These are phyloP conservation scores for Geranium rotundifolium DNA, from an alignment of 345 rosid genomes.

Conservation along the genomic window DNA sequence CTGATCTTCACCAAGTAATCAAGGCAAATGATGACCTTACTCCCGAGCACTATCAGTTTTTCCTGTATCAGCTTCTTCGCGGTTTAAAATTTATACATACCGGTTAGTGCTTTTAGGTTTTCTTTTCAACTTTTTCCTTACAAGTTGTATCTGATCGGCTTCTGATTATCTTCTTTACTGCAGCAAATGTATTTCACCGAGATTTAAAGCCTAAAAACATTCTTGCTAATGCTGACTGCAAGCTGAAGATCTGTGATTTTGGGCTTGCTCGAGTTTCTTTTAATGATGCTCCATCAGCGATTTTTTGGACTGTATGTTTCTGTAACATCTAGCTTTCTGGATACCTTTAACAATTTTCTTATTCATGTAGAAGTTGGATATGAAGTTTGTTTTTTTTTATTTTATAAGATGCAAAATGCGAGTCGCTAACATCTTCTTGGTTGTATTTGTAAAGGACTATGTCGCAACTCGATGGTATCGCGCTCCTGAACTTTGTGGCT, in stretches of 20 bases:
- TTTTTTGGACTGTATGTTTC: constrained; percentile 86
- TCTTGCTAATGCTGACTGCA: constrained; percentile 98
- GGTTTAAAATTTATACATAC: constrained; percentile 86
- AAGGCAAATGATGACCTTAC: constrained; percentile 94
- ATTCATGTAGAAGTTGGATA: background rate
- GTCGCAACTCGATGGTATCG: constrained; percentile 99
- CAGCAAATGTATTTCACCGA: constrained; percentile 94
- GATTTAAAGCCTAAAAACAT: constrained; percentile 97
- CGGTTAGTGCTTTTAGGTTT: constrained; percentile 33
- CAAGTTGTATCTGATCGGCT: constrained; percentile 2
- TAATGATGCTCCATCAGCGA: constrained; percentile 95
- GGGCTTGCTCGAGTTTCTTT: constrained; percentile 97
- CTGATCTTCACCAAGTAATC: constrained; percentile 96
- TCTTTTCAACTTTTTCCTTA: constrained; percentile 6
- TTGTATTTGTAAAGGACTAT: constrained; percentile 56
- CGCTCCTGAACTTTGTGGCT: constrained; percentile 98
- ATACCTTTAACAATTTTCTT: background rate
- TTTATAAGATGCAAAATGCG: background rate
- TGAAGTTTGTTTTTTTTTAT: background rate
- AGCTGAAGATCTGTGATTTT: constrained; percentile 95
- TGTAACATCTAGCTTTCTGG: background rate
- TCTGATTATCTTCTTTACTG: constrained; percentile 17
- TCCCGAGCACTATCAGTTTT: constrained; percentile 93
- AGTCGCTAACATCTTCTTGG: constrained; percentile 4
- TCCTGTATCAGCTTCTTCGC: constrained; percentile 95